Base-by-base conservation (phyloP, 176 grass and related monocot species). In the Triticum urartu region DNA sequence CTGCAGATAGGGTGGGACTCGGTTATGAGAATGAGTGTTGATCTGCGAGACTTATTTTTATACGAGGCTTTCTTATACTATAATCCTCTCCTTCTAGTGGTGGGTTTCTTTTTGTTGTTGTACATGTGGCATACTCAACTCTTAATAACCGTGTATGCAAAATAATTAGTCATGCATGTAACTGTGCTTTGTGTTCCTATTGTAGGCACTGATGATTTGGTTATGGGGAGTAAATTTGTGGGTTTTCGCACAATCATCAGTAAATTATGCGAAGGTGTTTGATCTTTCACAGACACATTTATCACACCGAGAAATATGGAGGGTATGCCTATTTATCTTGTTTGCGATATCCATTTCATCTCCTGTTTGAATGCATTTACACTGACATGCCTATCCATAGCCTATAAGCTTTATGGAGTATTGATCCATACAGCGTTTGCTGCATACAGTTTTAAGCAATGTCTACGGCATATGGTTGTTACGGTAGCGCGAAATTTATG, bases 21-120 rank as follows among this genome's bases (percentile, higher is more conserved):
- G 15, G 97, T 99, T 64, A 92, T 90, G 92, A 92, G 92, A 71
- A 99, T 99, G 97, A 99, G 91, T 89, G 92, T 75, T 79, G 94
- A 99, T 81, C 87, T 96, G 50, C 90, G 88, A 36, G 92, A 96
- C 84, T 77, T 99, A 33, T 99, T 99, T 91, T 85, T 99, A 14
- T 99, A 99, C 3, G 97, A 99, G 92, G 81, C 92, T 47, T 99
- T 99, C 85, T 89, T 99, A 34, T 99, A 99, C 86, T 99, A 94
- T 68, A 99, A 99, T 84, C 90, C 97, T 82, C 92, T 99, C 42
- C 92, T 99, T 90, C 92, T 99, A 60, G 92, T 94, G 89, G 97
- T 99, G 77, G 81, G 89, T 91, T 50, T 79, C 26, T 66, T 61
- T 80, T 8, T 17, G 21, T 64, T 82, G 25, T 18, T 61, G 10